Conservation (phyloP, 176 grass and related monocot species). For the Lolium multiflorum region DNA sequence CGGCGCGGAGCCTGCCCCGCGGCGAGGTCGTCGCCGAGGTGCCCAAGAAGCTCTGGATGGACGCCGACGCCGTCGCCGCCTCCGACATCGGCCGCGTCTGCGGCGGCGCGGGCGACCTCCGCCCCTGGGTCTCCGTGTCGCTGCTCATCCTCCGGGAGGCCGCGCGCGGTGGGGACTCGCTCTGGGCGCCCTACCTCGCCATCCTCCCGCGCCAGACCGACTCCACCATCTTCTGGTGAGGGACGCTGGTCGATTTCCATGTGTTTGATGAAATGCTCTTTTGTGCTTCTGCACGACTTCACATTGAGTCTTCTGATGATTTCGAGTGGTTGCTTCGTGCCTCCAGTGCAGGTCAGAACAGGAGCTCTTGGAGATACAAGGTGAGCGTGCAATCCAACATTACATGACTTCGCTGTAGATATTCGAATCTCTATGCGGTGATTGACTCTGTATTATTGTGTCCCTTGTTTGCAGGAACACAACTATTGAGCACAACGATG, state of each 20-base stretch:
- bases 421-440: neutral
- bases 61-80: constrained; percentile 74
- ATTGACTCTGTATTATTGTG: neutral
- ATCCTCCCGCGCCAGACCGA: constrained; percentile 74
- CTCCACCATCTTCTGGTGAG: constrained; percentile 94
- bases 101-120: constrained; percentile 47
- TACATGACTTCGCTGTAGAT: neutral
- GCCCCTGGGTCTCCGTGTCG: constrained; percentile 77
- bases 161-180: constrained; percentile 61
- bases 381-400: constrained; percentile 39
- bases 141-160: constrained; percentile 79
- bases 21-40: constrained; percentile 86
- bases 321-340: constrained; percentile 58
- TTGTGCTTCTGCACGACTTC: neutral
- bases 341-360: constrained; percentile 98
- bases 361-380: constrained; percentile 95
- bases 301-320: constrained; percentile 21
- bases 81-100: constrained; percentile 71
- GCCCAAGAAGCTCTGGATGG: constrained; percentile 92
- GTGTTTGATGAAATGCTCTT: constrained; percentile 42
- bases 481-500: constrained; percentile 84
- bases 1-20: constrained; percentile 56
- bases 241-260: neutral
- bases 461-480: constrained; percentile 67
- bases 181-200: constrained; percentile 84